phyloP scores from a whole-genome alignment of 2,329 filamentous ascomycete genomes.

The Colletotrichum neosansevieriae region DNA sequence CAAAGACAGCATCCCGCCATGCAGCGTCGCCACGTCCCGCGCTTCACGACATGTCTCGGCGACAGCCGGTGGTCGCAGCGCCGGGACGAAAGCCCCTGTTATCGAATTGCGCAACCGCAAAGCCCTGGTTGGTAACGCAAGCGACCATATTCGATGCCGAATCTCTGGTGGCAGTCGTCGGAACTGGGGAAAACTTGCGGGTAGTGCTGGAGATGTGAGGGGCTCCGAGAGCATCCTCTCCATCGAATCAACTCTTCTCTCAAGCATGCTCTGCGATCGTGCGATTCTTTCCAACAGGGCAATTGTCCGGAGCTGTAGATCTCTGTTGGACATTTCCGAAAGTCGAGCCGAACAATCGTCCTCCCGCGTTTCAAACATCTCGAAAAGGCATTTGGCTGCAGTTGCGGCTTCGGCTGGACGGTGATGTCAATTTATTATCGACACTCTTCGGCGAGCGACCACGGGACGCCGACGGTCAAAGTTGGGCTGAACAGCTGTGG shows the following conservation, averaged over 20 bases:
- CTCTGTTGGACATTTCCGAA: not conserved
- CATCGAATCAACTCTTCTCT: constrained; percentile 18
- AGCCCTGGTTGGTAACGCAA: constrained; percentile 7
- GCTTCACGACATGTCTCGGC: constrained; percentile 28
- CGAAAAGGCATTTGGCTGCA: not conserved
- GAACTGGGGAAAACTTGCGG: constrained; percentile 28
- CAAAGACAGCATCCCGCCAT: constrained; percentile 3
- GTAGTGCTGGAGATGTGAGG: not conserved
- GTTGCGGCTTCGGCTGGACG: not conserved
- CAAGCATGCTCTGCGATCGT: constrained; percentile 25
- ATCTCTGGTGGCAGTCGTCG: constrained; percentile 32
- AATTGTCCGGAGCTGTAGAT: constrained; percentile 26
- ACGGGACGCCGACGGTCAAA: not conserved
- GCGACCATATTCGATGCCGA: constrained; percentile 23
- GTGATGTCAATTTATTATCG: not conserved
- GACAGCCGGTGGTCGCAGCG: constrained; percentile 5
- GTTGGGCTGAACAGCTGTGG: not conserved
- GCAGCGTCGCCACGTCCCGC: constrained; percentile 19
- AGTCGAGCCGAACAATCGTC: constrained; percentile 3
- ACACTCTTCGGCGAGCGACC: not conserved
- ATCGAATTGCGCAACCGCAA: constrained; percentile 3
- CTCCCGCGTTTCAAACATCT: not conserved
- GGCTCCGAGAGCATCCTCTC: constrained; percentile 14
- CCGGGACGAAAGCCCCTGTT: not conserved
- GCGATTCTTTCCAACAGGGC: constrained; percentile 32